Percentiles rank a stretch among this genome's conserved stretches.
Evolutionary conservation across 768 basidiomycete species (phyloP).

Genomic region (Naganishia vaughanmartiniae): DNA sequence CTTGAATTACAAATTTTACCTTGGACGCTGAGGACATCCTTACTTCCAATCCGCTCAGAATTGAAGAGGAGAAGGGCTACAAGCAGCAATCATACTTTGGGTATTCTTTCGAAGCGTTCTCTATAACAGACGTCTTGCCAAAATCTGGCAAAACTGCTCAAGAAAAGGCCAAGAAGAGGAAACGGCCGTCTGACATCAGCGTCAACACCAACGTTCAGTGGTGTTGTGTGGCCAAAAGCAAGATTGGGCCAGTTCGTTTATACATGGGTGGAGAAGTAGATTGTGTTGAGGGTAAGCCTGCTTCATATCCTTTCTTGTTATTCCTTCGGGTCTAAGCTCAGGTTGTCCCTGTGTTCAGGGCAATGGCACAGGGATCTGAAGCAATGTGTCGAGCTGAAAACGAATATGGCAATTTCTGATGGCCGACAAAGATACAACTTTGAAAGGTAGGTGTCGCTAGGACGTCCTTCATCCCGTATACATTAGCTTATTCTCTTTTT

Average conservation of each 20-base stretch:
- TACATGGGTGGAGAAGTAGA: constrained; percentile 53
- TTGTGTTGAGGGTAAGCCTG: constrained; percentile 44
- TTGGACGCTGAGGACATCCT: neutral
- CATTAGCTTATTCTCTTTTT: neutral
- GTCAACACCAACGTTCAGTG: constrained; percentile 53
- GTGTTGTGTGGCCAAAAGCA: constrained; percentile 50
- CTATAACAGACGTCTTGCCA: constrained; percentile 32
- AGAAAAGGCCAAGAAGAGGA: constrained; percentile 18
- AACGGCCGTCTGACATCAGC: constrained; percentile 31
- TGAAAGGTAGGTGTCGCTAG: constrained; percentile 39
- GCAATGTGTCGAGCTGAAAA: constrained; percentile 50
- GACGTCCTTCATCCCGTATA: neutral
- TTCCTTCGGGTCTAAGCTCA: neutral
- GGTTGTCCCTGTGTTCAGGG: neutral
- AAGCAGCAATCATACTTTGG: constrained; percentile 45
- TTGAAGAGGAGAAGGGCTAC: constrained; percentile 39
- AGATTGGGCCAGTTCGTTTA: constrained; percentile 47
- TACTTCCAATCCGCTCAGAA: constrained; percentile 7
- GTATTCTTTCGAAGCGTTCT: constrained; percentile 50
- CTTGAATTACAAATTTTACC: neutral
- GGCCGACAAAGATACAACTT: constrained; percentile 46
- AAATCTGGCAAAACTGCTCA: neutral
- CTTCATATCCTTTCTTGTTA: neutral
- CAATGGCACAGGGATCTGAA: constrained; percentile 31
- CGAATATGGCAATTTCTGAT: constrained; percentile 49